phyloP scores from a whole-genome alignment of 1,284 basidiomycete genomes.

The Ceratobasidium sp. region DNA sequence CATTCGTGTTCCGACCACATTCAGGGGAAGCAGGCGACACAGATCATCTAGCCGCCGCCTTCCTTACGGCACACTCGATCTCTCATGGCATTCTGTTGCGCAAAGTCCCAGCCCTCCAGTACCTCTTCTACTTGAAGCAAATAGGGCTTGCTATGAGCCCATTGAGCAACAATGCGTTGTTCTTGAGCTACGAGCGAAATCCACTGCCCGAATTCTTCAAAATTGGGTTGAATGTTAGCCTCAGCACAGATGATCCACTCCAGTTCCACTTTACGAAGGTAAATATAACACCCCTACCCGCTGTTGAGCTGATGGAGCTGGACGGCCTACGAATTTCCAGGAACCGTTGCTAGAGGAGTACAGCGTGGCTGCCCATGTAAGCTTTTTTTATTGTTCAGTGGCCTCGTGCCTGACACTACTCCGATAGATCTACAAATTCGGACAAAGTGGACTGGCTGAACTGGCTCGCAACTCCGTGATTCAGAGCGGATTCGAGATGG shows the following conservation, averaged over 20 bases:
- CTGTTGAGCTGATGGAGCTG: neutral
- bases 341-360: constrained; percentile 98
- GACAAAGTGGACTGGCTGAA: constrained; percentile 85
- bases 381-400: constrained; percentile 51
- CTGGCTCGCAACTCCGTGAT: constrained; percentile 95
- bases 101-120: constrained; percentile 94
- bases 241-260: constrained; percentile 95
- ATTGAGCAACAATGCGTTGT: constrained; percentile 96
- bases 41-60: constrained; percentile 95
- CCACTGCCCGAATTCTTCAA: constrained; percentile 98
- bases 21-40: constrained; percentile 99
- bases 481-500: constrained; percentile 99
- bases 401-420: constrained; percentile 4
- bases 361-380: constrained; percentile 93
- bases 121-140: constrained; percentile 96
- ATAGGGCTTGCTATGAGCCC: constrained; percentile 99
- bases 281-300: constrained; percentile 46
- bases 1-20: constrained; percentile 96
- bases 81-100: constrained; percentile 97
- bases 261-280: constrained; percentile 98
- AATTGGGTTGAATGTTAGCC: constrained; percentile 93
- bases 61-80: constrained; percentile 96
- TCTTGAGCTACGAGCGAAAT: constrained; percentile 96
- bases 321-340: constrained; percentile 56
- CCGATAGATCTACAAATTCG: constrained; percentile 87